These are phyloP conservation scores for Plasmodium knowlesi DNA, from an alignment of 169 alveolate genomes.

Conservation along the genomic window DNA sequence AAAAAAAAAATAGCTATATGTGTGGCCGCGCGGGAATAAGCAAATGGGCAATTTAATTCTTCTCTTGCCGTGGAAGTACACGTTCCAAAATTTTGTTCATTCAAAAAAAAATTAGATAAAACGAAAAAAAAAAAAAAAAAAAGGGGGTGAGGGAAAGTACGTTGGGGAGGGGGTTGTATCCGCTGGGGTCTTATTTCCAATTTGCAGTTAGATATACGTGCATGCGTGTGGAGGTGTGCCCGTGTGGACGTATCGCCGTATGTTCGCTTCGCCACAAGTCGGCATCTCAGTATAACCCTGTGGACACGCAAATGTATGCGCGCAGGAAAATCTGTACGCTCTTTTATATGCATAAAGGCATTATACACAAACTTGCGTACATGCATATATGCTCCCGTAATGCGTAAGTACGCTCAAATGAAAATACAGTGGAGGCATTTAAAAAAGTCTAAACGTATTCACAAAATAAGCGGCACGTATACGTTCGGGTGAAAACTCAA, in stretches of 20 bases:
- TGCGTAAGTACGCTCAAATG: background rate
- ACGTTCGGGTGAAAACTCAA: background rate
- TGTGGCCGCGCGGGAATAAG: background rate
- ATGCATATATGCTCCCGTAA: background rate
- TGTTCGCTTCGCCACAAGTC: background rate
- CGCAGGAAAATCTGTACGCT: background rate
- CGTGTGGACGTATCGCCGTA: background rate
- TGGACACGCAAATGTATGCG: background rate
- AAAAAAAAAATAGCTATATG: background rate
- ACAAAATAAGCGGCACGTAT: background rate
- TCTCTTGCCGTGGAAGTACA: background rate
- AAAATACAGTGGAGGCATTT: background rate
- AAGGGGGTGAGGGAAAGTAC: background rate
- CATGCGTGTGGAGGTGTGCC: background rate
- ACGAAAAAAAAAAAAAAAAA: background rate
- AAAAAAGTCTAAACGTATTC: background rate
- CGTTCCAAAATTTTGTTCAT: background rate
- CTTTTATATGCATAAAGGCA: background rate
- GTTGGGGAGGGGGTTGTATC: background rate
- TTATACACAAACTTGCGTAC: background rate
- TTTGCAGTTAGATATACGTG: background rate
- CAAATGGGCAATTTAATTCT: background rate
- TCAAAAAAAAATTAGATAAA: background rate
- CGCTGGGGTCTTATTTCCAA: background rate
- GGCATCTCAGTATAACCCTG: background rate